phyloP scores from a whole-genome alignment of 2,329 filamentous ascomycete species.

The Pezicula neosporulosa region DNA sequence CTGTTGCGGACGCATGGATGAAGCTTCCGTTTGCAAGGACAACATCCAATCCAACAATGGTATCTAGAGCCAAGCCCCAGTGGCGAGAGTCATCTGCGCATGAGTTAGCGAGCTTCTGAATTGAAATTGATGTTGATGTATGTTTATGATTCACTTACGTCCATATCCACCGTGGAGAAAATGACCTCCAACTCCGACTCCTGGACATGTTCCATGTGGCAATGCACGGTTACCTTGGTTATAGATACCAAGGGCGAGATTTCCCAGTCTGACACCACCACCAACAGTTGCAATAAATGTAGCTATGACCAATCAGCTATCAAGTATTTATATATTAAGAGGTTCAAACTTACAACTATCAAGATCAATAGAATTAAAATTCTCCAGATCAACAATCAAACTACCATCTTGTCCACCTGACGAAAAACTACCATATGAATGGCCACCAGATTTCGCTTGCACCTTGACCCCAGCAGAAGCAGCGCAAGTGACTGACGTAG shows the following conservation, averaged over 20 bases:
- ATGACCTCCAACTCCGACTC: conserved; percentile 54
- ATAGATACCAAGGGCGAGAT: conserved; percentile 47
- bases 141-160: conserved; percentile 23
- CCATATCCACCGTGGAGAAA: conserved; percentile 45
- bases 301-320: neutral
- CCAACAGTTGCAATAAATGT: conserved; percentile 53
- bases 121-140: neutral
- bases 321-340: no score
- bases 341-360: conserved; percentile 25
- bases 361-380: conserved; percentile 50
- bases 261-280: conserved; percentile 45
- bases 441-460: conserved; percentile 50
- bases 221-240: conserved; percentile 50
- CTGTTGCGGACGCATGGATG: conserved; percentile 14
- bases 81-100: conserved; percentile 27
- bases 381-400: conserved; percentile 50
- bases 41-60: conserved; percentile 40
- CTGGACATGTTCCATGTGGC: conserved; percentile 55
- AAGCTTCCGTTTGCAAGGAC: conserved; percentile 31
- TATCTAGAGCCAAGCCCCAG: conserved; percentile 47
- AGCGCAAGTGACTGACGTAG: conserved; percentile 44
- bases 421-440: conserved; percentile 47
- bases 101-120: neutral
- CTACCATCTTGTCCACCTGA: conserved; percentile 46
- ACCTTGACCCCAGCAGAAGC: conserved; percentile 39